Evolutionary conservation across 202 grass and related monocot genomes (phyloP).

Genomic region (Zizania palustris): DNA sequence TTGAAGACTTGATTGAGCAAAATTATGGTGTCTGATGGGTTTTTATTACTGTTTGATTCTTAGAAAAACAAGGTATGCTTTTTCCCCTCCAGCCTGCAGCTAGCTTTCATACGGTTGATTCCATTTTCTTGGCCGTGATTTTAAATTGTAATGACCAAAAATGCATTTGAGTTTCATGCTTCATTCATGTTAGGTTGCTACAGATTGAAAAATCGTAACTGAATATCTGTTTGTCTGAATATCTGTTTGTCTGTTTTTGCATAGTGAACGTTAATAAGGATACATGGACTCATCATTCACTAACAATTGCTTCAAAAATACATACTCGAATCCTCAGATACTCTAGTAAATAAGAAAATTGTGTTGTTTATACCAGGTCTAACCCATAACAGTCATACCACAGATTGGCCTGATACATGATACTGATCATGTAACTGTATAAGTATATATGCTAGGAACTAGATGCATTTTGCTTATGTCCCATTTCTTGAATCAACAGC

Average conservation of each 20-base stretch:
- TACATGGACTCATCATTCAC: neutral
- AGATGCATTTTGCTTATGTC: constrained; percentile 6
- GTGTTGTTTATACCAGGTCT: constrained; percentile 18
- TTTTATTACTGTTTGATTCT: constrained; percentile 16
- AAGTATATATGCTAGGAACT: neutral
- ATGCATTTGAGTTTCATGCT: constrained; percentile 24
- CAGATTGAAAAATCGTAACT: constrained; percentile 19
- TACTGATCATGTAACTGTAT: neutral
- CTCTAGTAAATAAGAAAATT: neutral
- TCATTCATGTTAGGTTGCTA: constrained; percentile 9
- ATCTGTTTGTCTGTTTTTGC: neutral
- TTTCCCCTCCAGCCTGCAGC: constrained; percentile 11
- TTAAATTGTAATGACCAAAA: constrained; percentile 10
- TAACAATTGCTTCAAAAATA: constrained; percentile 2
- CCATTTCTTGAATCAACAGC: constrained; percentile 54
- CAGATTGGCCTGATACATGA: constrained; percentile 5
- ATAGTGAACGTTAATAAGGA: neutral
- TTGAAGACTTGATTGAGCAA: constrained; percentile 10
- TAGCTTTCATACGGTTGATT: constrained; percentile 40
- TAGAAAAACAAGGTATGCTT: constrained; percentile 31
- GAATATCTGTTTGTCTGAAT: too few relatives aligned
- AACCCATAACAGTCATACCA: neutral
- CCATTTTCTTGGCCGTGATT: neutral
- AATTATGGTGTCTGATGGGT: neutral
- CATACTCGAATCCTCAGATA: neutral